Percentiles rank a stretch among this genome's conserved stretches.
Evolutionary conservation across 169 alveolate species (phyloP).

Genomic region (Eimeria maxima): DNA sequence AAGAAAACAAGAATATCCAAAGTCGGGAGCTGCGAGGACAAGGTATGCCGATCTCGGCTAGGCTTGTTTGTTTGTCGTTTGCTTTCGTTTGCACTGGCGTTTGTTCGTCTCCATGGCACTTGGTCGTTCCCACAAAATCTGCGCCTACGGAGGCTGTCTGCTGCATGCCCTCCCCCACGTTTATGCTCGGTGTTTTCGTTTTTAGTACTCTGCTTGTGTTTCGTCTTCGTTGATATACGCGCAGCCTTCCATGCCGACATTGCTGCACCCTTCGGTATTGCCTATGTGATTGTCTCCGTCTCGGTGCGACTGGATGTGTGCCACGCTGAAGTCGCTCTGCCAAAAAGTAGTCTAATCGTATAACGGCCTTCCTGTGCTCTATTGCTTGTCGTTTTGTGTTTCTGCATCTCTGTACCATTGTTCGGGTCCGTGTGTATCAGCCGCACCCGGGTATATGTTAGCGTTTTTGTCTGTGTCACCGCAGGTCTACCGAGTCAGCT

Average conservation of each 20-base stretch:
- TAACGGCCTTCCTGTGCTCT: background rate
- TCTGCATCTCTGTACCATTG: background rate
- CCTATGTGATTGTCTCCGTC: background rate
- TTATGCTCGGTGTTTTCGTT: background rate
- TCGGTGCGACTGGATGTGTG: too few species aligned
- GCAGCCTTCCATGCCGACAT: background rate
- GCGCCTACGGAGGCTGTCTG: background rate
- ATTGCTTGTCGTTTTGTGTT: background rate
- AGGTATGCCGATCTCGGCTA: background rate
- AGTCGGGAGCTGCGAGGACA: constrained; percentile 37
- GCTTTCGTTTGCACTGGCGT: background rate
- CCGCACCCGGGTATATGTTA: background rate
- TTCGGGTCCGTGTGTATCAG: background rate
- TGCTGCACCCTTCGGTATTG: background rate
- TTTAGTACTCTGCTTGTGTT: background rate
- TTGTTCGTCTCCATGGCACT: background rate
- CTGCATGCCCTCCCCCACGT: background rate
- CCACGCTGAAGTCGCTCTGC: too few species aligned
- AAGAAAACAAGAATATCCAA: constrained; percentile 60
- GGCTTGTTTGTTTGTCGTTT: background rate
- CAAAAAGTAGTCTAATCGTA: too few species aligned
- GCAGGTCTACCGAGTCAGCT: constrained; percentile 76
- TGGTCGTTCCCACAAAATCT: background rate
- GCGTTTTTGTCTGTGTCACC: background rate
- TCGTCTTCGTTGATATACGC: background rate